Conservation (phyloP, 441 rosid species). For the Manihot esculenta region DNA sequence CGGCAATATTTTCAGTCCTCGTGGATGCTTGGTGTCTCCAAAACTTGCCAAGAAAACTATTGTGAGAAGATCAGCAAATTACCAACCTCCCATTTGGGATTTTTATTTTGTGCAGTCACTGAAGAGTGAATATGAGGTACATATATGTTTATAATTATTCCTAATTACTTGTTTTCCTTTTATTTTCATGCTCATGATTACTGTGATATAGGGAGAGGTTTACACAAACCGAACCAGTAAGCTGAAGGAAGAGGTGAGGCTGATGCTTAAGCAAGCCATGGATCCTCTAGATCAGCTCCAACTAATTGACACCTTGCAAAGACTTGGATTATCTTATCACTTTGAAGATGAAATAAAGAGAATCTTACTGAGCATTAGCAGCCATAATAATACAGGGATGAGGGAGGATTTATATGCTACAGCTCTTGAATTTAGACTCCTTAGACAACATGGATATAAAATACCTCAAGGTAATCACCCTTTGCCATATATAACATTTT, state of each 20-base stretch:
- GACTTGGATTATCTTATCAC: slow-evolving; percentile 40
- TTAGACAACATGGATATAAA: slow-evolving; percentile 2
- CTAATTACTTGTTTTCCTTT: too few relatives aligned
- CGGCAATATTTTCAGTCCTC: background rate
- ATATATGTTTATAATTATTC: too few relatives aligned
- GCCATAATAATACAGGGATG: background rate
- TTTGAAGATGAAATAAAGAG: slow-evolving; percentile 30
- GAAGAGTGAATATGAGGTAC: too few relatives aligned
- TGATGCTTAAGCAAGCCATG: slow-evolving; percentile 9
- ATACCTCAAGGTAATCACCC: slow-evolving; percentile 9
- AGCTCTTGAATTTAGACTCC: slow-evolving; percentile 17
- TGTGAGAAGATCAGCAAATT: slow-evolving; percentile 32
- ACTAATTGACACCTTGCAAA: slow-evolving; percentile 33
- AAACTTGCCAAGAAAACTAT: slow-evolving; percentile 10
- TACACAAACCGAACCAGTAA: background rate
- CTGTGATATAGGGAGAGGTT: too few relatives aligned
- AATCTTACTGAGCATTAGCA: slow-evolving; percentile 16
- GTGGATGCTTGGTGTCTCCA: slow-evolving; percentile 10
- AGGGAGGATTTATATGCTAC: background rate
- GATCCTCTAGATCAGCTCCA: slow-evolving; percentile 24
- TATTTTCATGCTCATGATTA: too few relatives aligned
- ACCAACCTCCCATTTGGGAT: slow-evolving; percentile 35
- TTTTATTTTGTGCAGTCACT: slow-evolving; percentile 34
- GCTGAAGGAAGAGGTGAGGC: slow-evolving; percentile 22
- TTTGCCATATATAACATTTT: too few relatives aligned